Conservation (phyloP, 768 basidiomycete species). For the Boletus subparvulus region DNA sequence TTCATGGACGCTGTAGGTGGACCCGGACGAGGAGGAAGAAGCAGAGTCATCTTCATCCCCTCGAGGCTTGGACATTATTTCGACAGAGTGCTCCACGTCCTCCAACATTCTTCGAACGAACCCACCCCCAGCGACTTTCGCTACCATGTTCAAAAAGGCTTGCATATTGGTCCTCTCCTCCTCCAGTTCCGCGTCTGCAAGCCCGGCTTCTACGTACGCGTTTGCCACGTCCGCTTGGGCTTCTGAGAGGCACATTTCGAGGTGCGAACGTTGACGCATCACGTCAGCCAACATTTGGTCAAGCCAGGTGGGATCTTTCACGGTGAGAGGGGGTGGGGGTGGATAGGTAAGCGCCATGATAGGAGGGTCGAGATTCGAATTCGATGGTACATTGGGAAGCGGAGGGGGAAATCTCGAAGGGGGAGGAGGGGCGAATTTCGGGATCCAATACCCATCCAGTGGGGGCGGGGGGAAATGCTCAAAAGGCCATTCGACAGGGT, state of each 20-base stretch:
- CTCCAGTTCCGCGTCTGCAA: slow-evolving; percentile 28
- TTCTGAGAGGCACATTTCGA: slow-evolving; percentile 16
- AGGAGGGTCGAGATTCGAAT: slow-evolving; percentile 23
- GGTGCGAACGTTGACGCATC: slow-evolving; percentile 25
- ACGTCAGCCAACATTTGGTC: slow-evolving; percentile 26
- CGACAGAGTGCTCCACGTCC: slow-evolving; percentile 15
- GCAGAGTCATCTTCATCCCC: slow-evolving; percentile 1
- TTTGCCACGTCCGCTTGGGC: slow-evolving; percentile 17
- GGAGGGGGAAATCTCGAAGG: slow-evolving; percentile 16
- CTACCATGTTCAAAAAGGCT: slow-evolving; percentile 23
- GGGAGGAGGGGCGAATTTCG: slow-evolving; percentile 19
- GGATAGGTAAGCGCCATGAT: slow-evolving; percentile 29
- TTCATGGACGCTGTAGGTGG: neutral
- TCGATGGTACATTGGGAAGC: slow-evolving; percentile 7
- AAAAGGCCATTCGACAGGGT: slow-evolving; percentile 25
- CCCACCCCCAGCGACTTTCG: slow-evolving; percentile 25
- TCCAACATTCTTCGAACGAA: slow-evolving; percentile 29
- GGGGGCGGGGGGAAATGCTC: slow-evolving; percentile 31
- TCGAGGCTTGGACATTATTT: slow-evolving; percentile 11
- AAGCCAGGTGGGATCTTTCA: slow-evolving; percentile 30
- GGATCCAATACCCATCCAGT: slow-evolving; percentile 25
- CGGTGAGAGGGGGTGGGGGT: slow-evolving; percentile 24
- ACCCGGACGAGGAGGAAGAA: slow-evolving; percentile 2
- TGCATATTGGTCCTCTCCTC: slow-evolving; percentile 27
- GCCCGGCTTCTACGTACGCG: slow-evolving; percentile 27